Base-by-base conservation (phyloP, 2,329 filamentous ascomycete species). In the Neopestalotiopsis sp. region DNA sequence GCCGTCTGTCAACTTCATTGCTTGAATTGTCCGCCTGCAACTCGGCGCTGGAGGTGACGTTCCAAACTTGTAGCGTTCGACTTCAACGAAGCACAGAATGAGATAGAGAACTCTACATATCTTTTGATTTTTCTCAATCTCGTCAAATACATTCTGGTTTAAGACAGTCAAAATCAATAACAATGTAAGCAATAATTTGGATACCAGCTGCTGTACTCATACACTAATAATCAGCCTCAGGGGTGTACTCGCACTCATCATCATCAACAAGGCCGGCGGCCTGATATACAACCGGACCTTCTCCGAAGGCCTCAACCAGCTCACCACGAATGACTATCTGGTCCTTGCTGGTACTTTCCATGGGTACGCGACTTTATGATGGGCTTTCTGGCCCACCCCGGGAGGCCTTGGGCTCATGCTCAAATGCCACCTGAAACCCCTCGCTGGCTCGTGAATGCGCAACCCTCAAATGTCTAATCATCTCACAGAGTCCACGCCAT, bases 221-320 rank as follows among this genome's bases (percentile, higher is more conserved):
- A 66, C 32, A 67, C 65, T 67, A 13, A 60, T n/a, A 49, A 52
- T 65, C 34, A 63, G 34, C 56, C 45, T 66, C 74, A 98, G 95
- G 96, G 93, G 94, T 73, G 92, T 99, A 80, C 96, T 97, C 81
- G 91, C 95, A 69, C 91, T 99, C 78, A 94, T 98, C 80, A 92
- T 99, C 80, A 97, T 99, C 85, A 98, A 98, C 87, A 99, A 99
- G 88, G 95, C 96, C 72, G 96, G 95, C 70, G 96, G 96, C 75
- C 88, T 99, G 67, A 91, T 99, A 82, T 99, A 97, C 86, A 95
- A 98, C 83, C 94, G 94, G 75, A 93, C 94, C 78, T 98, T 99
- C 81, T 91, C 95, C 76, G 90, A 95, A 58, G 92, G 89, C 60
- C 88, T 99, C 69, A 93, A 93, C 80, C 94, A 95, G 79, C 91